These are phyloP conservation scores for Marsdenia floribunda DNA, from an alignment of 257 asterid genomes.

Conservation along the genomic window DNA sequence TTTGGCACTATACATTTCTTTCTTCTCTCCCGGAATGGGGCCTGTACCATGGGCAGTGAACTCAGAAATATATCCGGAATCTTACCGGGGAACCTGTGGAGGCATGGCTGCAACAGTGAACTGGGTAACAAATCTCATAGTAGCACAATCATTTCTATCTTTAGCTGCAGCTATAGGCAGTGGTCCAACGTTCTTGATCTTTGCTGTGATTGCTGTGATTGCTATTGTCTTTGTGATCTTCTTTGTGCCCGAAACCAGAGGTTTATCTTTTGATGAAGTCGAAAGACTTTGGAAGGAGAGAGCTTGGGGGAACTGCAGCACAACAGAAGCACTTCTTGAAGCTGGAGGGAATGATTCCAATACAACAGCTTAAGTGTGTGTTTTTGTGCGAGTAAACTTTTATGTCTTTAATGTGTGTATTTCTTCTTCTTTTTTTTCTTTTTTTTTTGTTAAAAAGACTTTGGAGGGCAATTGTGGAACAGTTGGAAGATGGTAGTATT, in stretches of 20 bases:
- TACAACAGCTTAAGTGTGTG: constrained; percentile 11
- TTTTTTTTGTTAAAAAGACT: no score
- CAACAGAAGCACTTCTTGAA: constrained; percentile 42
- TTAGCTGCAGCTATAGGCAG: constrained; percentile 56
- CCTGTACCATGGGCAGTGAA: constrained; percentile 94
- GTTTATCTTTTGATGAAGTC: constrained; percentile 77
- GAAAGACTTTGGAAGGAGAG: constrained; percentile 76
- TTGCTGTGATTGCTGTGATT: constrained; percentile 57
- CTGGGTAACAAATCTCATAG: constrained; percentile 83
- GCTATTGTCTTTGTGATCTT: constrained; percentile 60
- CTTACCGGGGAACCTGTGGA: constrained; percentile 77
- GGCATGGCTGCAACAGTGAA: constrained; percentile 97
- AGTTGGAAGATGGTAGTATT: no score
- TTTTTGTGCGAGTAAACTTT: no score
- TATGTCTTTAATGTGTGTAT: no score
- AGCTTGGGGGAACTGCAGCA: constrained; percentile 40
- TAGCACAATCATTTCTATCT: constrained; percentile 76
- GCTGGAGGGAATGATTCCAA: constrained; percentile 15
- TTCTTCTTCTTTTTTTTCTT: no score
- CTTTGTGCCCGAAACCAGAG: constrained; percentile 88
- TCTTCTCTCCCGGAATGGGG: constrained; percentile 92
- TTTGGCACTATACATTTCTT: constrained; percentile 66
- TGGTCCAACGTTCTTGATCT: constrained; percentile 65
- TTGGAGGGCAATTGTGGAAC: no score
- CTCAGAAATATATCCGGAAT: constrained; percentile 85